Evolutionary conservation across 78 protist species (phyloP).

Genomic region (Dictyostelium discoideum): DNA sequence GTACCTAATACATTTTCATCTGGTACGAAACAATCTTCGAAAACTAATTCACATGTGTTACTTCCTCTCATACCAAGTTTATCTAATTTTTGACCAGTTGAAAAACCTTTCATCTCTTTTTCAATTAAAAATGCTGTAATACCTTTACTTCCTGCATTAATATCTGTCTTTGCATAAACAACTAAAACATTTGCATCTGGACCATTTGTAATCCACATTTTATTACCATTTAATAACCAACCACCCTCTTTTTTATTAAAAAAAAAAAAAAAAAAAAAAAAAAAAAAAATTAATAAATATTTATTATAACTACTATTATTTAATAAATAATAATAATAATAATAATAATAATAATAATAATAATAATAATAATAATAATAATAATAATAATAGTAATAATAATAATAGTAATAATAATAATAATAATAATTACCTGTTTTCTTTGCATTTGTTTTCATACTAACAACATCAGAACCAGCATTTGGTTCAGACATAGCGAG

Average conservation of each 20-base stretch:
- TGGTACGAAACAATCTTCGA: constrained; percentile 84
- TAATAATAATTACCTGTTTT: not conserved
- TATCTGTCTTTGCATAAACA: constrained; percentile 93
- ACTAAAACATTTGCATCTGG: constrained; percentile 93
- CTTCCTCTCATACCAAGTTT: constrained; percentile 98
- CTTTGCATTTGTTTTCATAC: constrained; percentile 89
- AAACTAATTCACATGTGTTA: constrained; percentile 91
- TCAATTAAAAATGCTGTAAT: constrained; percentile 92
- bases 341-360: too few relatives aligned
- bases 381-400: too few relatives aligned
- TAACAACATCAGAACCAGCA: constrained; percentile 96
- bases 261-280: too few relatives aligned
- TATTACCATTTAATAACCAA: constrained; percentile 89
- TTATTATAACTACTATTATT: too few relatives aligned
- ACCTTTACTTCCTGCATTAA: constrained; percentile 80
- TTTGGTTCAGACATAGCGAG: constrained; percentile 97
- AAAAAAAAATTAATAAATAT: too few relatives aligned
- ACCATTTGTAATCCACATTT: constrained; percentile 96
- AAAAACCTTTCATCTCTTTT: constrained; percentile 91
- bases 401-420: not conserved
- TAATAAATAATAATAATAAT: not conserved
- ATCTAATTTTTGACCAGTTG: constrained; percentile 94
- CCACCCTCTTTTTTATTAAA: constrained; percentile 46
- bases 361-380: not conserved
- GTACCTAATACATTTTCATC: constrained; percentile 92